Evolutionary conservation across 2,329 filamentous ascomycete genomes (phyloP), one percentile per base, ranked within the genome.

Genomic region (Ceratocystis colombiana): DNA sequence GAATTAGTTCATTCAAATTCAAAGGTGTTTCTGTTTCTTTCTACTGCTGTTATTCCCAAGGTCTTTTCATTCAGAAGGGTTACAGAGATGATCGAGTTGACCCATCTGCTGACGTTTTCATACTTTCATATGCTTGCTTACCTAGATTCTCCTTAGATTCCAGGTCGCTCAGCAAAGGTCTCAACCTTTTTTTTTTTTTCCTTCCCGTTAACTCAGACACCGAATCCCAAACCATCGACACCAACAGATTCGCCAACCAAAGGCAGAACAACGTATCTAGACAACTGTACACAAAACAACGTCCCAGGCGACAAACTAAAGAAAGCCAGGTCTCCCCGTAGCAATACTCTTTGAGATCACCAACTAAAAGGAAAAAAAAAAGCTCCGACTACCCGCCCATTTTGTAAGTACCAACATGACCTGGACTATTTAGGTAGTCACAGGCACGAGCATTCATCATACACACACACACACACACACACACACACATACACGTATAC

Each of bases 151-250:
- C 55, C 55, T 59, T 59, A 30, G 25, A 59, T 59, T 4, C 55
- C 28, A 59, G 30, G 28, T 59, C 28, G 33, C 37, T 15, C 37
- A 41, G 37, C 25, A 17, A 59, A 59, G 55, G 55, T 59, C 25
- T 59, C 15, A 59, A 59, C 28, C 33, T 59, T 59, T 28, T 28
- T 5, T 28, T 30, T 59, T 30, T 59, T 59, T 57, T 37, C 55
- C 28, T 59, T 59, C 55, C 55, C 55, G 55, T 59, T 8, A n/a
- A 37, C 55, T 59, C 55, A 59, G 55, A 59, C 55, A 59, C 55
- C 33, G 12, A 59, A 33, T 59, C 55, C 28, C 30, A 59, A 59
- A 59, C 8, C 25, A 59, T 30, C 20, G 20, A 53, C 10, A 15
- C 37, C 37, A 41, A 15, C 37, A 41, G 37, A 41, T 41, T 41